Conservation (phyloP, 768 basidiomycete species). For the Lactarius evosmus region DNA sequence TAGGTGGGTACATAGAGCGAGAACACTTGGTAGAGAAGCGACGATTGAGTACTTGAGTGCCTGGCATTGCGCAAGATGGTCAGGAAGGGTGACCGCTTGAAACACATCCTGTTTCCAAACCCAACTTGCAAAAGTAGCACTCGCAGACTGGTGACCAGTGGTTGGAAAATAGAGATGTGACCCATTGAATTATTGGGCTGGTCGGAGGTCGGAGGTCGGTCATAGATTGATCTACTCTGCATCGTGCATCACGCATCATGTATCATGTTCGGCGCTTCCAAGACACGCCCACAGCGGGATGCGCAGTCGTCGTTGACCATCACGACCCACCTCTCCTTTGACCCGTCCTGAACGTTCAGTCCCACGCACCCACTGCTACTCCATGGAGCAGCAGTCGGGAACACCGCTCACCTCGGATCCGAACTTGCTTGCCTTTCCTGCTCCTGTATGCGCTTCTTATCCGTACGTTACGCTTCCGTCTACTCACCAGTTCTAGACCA, state of each 20-base stretch:
- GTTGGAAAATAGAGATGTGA: too few relatives aligned
- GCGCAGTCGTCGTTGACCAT: not conserved
- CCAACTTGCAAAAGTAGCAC: too few relatives aligned
- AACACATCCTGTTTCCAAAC: too few relatives aligned
- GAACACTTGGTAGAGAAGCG: too few relatives aligned
- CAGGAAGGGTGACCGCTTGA: too few relatives aligned
- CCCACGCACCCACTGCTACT: slow-evolving; percentile 2
- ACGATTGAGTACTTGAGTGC: too few relatives aligned
- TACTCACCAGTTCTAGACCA: slow-evolving; percentile 14
- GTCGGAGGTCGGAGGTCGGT: too few relatives aligned
- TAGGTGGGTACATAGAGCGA: too few relatives aligned
- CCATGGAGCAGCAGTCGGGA: slow-evolving; percentile 11
- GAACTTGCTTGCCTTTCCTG: slow-evolving; percentile 5
- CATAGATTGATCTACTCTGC: too few relatives aligned
- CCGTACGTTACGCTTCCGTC: not conserved
- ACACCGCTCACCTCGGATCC: not conserved
- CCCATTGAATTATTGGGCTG: too few relatives aligned
- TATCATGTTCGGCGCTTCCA: not conserved
- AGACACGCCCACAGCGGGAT: not conserved
- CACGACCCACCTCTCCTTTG: not conserved
- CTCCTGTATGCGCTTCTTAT: slow-evolving; percentile 1
- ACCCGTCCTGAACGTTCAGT: not conserved
- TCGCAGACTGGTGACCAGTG: too few relatives aligned
- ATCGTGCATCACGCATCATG: not conserved
- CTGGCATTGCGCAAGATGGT: too few relatives aligned